Evolutionary conservation across 768 basidiomycete genomes (phyloP), one percentile per base, ranked within the genome.

Genomic region (Mycena metata): DNA sequence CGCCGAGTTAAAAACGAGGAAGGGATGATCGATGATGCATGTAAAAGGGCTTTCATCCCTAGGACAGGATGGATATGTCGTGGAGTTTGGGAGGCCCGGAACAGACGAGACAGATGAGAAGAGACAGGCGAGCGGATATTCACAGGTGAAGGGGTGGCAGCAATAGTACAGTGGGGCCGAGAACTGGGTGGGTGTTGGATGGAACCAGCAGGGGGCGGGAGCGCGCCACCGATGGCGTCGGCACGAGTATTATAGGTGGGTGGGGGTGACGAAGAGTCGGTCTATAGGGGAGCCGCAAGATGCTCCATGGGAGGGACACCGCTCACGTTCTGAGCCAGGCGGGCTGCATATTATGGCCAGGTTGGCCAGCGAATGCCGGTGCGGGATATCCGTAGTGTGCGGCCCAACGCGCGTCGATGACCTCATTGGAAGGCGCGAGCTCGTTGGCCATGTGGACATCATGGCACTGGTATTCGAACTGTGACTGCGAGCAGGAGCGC

Each of bases 11-110:
- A 59, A 64, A 69, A 65, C 51, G 59, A 71, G 64, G 51, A 64
- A 35, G 64, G 66, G 72, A 79, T 80, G 81, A 78, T 76, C 73
- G 71, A 64, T 64, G 69, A 70, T 61, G 68, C 63, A 71, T 30
- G 30, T 30, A 63, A 67, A 73, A 60, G 73, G 75, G 75, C 76
- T 77, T 75, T 78, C 77, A 80, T 81, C 84, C 81, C 80, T 74
- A 76, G 79, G 86, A 89, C 88, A 82, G 87, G 85, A 88, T 87
- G 87, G 84, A 89, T 88, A 88, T 85, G 88, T 89, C 88, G 77
- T 86, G 78, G 76, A 80, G 78, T 76, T 67, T 73, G 75, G 77
- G 76, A 73, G 71, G 74, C 71, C 78, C 77, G 74, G 73, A 63
- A 77, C 76, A 74, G 74, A 77, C 70, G 74, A 75, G 70, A 76